phyloP scores from a whole-genome alignment of 2,329 filamentous ascomycete genomes.

The Penicillium brevicompactum region DNA sequence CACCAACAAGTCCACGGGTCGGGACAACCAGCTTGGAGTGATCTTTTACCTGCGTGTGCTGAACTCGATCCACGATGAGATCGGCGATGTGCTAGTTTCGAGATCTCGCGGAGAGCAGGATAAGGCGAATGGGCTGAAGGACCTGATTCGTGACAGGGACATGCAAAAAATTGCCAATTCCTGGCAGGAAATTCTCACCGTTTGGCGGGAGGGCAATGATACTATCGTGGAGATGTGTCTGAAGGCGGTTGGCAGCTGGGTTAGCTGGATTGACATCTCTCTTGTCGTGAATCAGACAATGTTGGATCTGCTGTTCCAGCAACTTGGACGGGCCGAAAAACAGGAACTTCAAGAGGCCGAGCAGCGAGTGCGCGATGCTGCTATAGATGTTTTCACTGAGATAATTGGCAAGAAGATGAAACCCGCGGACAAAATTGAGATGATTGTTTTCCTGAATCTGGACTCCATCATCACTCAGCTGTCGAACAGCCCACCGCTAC shows the following conservation, averaged over 20 bases:
- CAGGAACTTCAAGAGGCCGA: constrained; percentile 65
- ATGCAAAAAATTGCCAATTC: constrained; percentile 84
- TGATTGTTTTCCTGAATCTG: constrained; percentile 89
- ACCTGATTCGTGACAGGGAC: constrained; percentile 81
- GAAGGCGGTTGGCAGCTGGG: constrained; percentile 93
- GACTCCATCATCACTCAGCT: constrained; percentile 83
- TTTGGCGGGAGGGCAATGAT: constrained; percentile 73
- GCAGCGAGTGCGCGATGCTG: constrained; percentile 84
- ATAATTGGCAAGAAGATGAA: constrained; percentile 99
- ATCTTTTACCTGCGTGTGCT: constrained; percentile 87
- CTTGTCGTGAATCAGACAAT: constrained; percentile 89
- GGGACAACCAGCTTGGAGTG: constrained; percentile 74
- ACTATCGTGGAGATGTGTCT: constrained; percentile 82
- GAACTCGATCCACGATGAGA: constrained; percentile 91
- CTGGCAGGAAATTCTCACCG: constrained; percentile 86
- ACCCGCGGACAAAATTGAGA: constrained; percentile 84
- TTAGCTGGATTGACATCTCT: constrained; percentile 97
- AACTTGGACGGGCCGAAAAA: constrained; percentile 75
- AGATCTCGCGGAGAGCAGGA: constrained; percentile 78
- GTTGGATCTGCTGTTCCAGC: constrained; percentile 79
- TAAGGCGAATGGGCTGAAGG: constrained; percentile 86
- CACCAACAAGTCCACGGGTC: constrained; percentile 63
- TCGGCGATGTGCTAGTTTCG: constrained; percentile 86
- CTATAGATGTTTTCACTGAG: constrained; percentile 92
- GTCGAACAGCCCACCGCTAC: constrained; percentile 77